Base-by-base conservation (phyloP, 2,329 filamentous ascomycete species). In the Colletotrichum filicis region DNA sequence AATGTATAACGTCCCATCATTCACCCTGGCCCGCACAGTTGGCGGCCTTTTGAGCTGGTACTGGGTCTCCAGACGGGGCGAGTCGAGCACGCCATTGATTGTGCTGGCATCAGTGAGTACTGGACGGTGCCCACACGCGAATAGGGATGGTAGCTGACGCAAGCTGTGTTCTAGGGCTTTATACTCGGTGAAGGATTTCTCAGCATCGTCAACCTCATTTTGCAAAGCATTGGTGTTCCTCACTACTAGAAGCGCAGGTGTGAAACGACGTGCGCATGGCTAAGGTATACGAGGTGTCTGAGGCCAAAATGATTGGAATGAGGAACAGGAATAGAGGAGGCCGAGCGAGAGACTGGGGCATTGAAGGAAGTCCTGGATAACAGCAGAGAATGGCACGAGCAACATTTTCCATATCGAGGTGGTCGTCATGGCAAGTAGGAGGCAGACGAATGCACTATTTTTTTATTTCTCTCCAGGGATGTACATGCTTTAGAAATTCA, bases 1-100 rank as follows among this genome's bases (percentile, higher is more conserved):
- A 61, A 99, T 99, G 91, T 99, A 98, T 84, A 99, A 98, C 78
- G 95, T 96, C 0, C 97, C 97, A 0, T 97, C 95, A 0, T 99
- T 99, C 80, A 99, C 97, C 0, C 86, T 99, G 49, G 95, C 97
- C 0, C 87, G 97, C 74, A 94, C 95, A 0, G 90, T 94, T 11
- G 97, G 97, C 3, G 97, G 97, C 0, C 60, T 91, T 8, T 77
- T 89, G 32, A 92, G 91, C 75, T 95, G 93, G 88, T 97, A 93
- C 83, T 98, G 95, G 95, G 87, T 84, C 81, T 79, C 83, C 80
- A 81, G 85, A 78, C 83, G 83, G 78, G 55, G 62, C 32, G 62
- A 84, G 86, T 78, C 84, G 9, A 93, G 92, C 78, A 95, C 95
- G 5, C 92, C 92, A 0, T 89, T 98, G 66, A 95, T 98, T 76